Evolutionary conservation across 805 yeast genomes (phyloP), one percentile per base, ranked within the genome.

Genomic region (Clavispora phyllophila): DNA sequence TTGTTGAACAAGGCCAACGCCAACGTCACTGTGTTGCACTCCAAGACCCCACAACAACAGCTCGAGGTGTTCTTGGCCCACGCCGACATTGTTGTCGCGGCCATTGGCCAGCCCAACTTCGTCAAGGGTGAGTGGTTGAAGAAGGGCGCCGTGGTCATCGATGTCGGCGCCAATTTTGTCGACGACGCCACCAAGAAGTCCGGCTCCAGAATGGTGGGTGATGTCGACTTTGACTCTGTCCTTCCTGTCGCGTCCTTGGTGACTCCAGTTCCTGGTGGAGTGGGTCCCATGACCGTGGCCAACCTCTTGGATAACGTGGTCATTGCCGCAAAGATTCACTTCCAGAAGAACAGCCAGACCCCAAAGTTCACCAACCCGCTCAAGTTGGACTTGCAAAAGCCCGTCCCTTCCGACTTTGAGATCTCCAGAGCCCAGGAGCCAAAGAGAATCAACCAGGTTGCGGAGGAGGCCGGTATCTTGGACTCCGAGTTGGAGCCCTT

Each of bases 181-280:
- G 78, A 75, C 3, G 93, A 85, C 56, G 48, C 79, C 12, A 61
- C 81, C 36, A 81, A 75, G 62, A 84, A 84, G 59, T 72, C 82
- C 3, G 93, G 93, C 37, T 71, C 74, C 51, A 76, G 78, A 60
- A 72, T 84, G 63, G 89, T 83, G 41, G 95, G 95, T 46, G 95
- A 86, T 58, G 87, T 81, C 44, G 87, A 84, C 44, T 84, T 72
- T 50, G 79, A 73, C 37, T 65, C 74, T 28, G 79, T 82, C 43
- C 61, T 66, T 31, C 65, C 68, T 40, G 76, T 71, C 49, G 82
- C 89, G 4, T 71, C 82, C 7, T 72, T 74, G 54, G 71, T 85
- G 49, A 86, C 95, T n/a, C 95, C 95, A 9, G 95, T 86, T 45
- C 95, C 95, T 40, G 95, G 95, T 61, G 95, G 95, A 51, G 95